Conservation (phyloP, 2,329 filamentous ascomycete species). For the Emmonsiellopsis sp. region DNA sequence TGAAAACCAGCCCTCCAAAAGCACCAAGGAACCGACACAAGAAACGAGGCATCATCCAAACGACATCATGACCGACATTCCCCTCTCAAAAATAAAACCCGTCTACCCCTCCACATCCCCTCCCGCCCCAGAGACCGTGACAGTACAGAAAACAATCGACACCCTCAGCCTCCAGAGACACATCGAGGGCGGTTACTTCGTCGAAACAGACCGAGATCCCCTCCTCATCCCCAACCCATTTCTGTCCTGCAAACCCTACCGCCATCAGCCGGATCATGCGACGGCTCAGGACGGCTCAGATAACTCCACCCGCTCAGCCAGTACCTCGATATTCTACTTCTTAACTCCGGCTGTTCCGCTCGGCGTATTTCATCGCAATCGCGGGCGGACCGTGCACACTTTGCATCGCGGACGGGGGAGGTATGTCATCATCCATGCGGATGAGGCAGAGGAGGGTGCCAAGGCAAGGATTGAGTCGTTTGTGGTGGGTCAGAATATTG, state of each 20-base stretch:
- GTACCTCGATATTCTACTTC: slow-evolving; percentile 56
- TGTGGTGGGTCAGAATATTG: slow-evolving; percentile 50
- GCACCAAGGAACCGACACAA: not conserved
- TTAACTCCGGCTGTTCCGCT: slow-evolving; percentile 47
- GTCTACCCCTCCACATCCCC: slow-evolving; percentile 14
- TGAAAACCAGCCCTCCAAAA: not conserved
- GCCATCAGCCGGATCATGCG: slow-evolving; percentile 28
- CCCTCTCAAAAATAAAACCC: slow-evolving; percentile 16
- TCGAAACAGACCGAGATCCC: slow-evolving; percentile 49
- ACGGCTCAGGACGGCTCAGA: slow-evolving; percentile 21
- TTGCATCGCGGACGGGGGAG: slow-evolving; percentile 53
- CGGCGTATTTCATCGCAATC: slow-evolving; percentile 56
- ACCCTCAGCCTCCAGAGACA: slow-evolving; percentile 44
- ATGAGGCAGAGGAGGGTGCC: slow-evolving; percentile 29
- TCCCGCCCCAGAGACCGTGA: slow-evolving; percentile 20
- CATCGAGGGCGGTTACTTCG: slow-evolving; percentile 56
- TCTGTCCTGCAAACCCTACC: slow-evolving; percentile 16
- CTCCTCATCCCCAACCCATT: slow-evolving; percentile 48
- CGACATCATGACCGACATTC: slow-evolving; percentile 7
- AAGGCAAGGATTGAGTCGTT: slow-evolving; percentile 53
- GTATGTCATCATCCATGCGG: slow-evolving; percentile 55
- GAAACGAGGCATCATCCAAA: not conserved
- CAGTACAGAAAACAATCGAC: slow-evolving; percentile 30
- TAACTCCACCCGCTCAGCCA: slow-evolving; percentile 42
- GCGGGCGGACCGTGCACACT: slow-evolving; percentile 54